phyloP scores from a whole-genome alignment of 176 grass and related monocot species.

The Rhynchospora pubera region DNA sequence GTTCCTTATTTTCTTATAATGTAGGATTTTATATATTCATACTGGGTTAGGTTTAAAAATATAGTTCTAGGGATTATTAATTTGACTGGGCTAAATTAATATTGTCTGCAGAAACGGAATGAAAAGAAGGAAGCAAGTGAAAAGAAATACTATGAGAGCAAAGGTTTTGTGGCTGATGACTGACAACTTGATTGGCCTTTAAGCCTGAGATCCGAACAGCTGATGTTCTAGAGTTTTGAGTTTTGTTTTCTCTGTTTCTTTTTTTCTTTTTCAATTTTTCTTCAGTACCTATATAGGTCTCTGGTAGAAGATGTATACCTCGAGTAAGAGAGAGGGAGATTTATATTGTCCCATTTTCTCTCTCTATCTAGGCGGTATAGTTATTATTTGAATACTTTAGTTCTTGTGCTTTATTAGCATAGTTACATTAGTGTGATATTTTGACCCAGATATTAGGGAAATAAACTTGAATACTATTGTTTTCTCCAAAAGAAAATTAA shows the following conservation, averaged over 20 bases:
- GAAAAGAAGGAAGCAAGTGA: slow-evolving; percentile 99
- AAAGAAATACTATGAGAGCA: slow-evolving; percentile 88
- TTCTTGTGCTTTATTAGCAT: background rate
- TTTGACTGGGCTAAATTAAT: background rate
- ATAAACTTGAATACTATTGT: background rate
- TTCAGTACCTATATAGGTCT: slow-evolving; percentile 29
- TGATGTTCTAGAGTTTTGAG: slow-evolving; percentile 26
- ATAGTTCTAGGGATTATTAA: background rate
- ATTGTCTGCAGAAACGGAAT: slow-evolving; percentile 76
- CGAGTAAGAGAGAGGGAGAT: slow-evolving; percentile 25
- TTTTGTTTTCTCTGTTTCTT: slow-evolving; percentile 18
- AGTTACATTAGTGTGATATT: slow-evolving; percentile 5
- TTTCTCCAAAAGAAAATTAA: background rate
- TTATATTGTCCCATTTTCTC: slow-evolving; percentile 1
- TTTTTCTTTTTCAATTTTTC: slow-evolving; percentile 13
- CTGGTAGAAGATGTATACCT: slow-evolving; percentile 4
- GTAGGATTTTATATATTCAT: background rate
- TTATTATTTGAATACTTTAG: slow-evolving; percentile 6
- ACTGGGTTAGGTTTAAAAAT: background rate
- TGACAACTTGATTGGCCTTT: slow-evolving; percentile 25
- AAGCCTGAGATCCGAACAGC: slow-evolving; percentile 17
- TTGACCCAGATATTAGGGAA: background rate
- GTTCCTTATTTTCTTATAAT: background rate
- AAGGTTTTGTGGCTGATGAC: slow-evolving; percentile 65
- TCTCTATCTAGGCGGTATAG: slow-evolving; percentile 12